Conservation (phyloP, 176 grass and related monocot species). For the Leersia perrieri region DNA sequence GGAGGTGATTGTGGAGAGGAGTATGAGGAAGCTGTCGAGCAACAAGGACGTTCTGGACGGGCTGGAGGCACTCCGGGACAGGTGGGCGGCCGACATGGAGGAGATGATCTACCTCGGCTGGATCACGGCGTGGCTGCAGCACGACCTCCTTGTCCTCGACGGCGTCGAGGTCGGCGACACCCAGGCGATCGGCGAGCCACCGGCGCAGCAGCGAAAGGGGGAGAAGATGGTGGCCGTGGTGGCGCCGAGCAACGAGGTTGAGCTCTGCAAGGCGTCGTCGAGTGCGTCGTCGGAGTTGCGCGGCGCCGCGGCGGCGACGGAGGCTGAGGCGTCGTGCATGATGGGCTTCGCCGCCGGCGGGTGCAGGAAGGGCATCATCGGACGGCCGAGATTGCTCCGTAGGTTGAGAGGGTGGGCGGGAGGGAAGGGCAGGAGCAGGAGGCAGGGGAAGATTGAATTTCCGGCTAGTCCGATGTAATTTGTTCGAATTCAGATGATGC, state of each 20-base stretch:
- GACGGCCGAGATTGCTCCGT: conserved; percentile 63
- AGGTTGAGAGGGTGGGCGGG: conserved; percentile 74
- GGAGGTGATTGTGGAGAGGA: conserved; percentile 45
- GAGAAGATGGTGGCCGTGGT: conserved; percentile 31
- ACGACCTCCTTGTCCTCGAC: conserved; percentile 48
- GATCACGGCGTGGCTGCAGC: conserved; percentile 71
- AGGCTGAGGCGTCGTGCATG: conserved; percentile 36
- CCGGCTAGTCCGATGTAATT: conserved; percentile 2
- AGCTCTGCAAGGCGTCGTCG: conserved; percentile 37
- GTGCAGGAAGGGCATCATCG: conserved; percentile 2
- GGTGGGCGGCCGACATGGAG: conserved; percentile 83
- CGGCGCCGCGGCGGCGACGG: neutral
- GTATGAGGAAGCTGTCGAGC: conserved; percentile 41
- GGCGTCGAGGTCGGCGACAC: neutral
- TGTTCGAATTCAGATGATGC: neutral
- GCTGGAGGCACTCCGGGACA: conserved; percentile 45
- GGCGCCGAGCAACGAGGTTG: conserved; percentile 32
- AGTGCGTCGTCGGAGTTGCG: neutral
- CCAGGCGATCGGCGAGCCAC: neutral
- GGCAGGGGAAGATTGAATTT: conserved; percentile 5
- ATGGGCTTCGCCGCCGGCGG: conserved; percentile 27
- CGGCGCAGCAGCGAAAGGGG: conserved; percentile 7
- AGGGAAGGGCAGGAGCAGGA: conserved; percentile 30
- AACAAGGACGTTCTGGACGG: conserved; percentile 49
- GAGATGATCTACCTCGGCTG: conserved; percentile 83